Conservation (phyloP, 768 basidiomycete genomes). For the Termitomyces sp. region DNA sequence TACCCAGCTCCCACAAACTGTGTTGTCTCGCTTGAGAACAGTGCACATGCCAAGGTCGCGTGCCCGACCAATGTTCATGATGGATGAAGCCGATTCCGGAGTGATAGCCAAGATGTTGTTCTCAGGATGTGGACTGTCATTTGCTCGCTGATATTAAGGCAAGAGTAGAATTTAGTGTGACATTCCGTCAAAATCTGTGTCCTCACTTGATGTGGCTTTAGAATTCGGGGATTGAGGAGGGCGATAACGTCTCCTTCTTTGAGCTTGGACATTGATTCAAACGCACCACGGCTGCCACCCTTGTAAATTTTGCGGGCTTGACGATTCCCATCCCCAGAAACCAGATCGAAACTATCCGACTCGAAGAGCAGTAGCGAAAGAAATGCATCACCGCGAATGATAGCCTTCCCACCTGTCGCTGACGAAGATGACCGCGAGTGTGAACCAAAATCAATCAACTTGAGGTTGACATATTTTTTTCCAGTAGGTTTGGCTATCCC, state of each 20-base stretch:
- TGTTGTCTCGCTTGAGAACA: conserved; percentile 74
- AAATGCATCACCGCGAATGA: conserved; percentile 77
- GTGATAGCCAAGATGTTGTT: conserved; percentile 84
- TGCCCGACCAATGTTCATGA: conserved; percentile 82
- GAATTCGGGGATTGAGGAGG: conserved; percentile 79
- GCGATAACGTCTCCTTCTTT: conserved; percentile 89
- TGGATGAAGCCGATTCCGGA: conserved; percentile 74
- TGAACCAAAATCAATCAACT: conserved; percentile 76
- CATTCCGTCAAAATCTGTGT: neutral
- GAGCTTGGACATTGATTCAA: conserved; percentile 80
- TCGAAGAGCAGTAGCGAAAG: conserved; percentile 86
- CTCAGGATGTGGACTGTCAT: conserved; percentile 65
- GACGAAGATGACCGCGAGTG: conserved; percentile 48
- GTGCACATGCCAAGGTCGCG: conserved; percentile 84
- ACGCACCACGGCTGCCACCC: conserved; percentile 91
- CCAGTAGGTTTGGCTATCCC: conserved; percentile 41
- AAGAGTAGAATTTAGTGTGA: neutral
- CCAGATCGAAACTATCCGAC: conserved; percentile 62
- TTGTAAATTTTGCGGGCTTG: conserved; percentile 62
- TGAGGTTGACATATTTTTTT: conserved; percentile 84
- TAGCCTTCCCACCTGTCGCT: conserved; percentile 47
- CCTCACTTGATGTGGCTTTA: conserved; percentile 81
- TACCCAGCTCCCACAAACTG: conserved; percentile 81
- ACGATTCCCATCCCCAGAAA: conserved; percentile 46
- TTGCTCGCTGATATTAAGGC: conserved; percentile 30